These are phyloP conservation scores for Glaciozyma martinii DNA, from an alignment of 768 basidiomycete genomes.

Conservation along the genomic window DNA sequence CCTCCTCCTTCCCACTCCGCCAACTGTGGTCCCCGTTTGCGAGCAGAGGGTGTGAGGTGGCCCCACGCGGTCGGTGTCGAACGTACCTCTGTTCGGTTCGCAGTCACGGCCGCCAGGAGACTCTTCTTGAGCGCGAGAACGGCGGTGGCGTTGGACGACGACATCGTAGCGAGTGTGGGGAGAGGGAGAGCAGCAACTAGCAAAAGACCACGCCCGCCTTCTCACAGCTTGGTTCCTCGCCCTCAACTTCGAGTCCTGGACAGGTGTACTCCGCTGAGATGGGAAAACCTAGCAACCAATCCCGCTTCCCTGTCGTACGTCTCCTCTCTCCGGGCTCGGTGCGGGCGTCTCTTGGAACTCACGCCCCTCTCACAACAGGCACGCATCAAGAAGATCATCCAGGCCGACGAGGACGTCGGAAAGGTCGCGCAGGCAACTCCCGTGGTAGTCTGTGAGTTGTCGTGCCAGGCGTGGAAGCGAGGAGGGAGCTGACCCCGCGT, in stretches of 20 bases:
- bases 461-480: neutral
- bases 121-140: constrained; percentile 21
- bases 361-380: constrained; percentile 49
- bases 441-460: constrained; percentile 78
- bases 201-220: neutral
- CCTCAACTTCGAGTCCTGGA: neutral
- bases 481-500: neutral
- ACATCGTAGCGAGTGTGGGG: neutral
- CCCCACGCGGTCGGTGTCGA: no score
- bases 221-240: neutral
- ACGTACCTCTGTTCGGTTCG: constrained; percentile 16
- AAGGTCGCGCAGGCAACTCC: constrained; percentile 96
- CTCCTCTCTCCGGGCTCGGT: neutral
- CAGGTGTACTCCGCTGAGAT: neutral
- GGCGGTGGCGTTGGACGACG: neutral
- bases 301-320: constrained; percentile 82
- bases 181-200: no score
- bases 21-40: no score
- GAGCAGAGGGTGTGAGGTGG: neutral
- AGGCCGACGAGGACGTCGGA: constrained; percentile 97
- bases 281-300: constrained; percentile 66
- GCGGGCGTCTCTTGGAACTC: neutral
- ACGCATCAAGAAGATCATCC: constrained; percentile 98
- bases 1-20: no score
- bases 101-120: constrained; percentile 13